These are phyloP conservation scores for Mortierella sp. DNA, from an alignment of 371 early-diverging fungal species.

Conservation along the genomic window DNA sequence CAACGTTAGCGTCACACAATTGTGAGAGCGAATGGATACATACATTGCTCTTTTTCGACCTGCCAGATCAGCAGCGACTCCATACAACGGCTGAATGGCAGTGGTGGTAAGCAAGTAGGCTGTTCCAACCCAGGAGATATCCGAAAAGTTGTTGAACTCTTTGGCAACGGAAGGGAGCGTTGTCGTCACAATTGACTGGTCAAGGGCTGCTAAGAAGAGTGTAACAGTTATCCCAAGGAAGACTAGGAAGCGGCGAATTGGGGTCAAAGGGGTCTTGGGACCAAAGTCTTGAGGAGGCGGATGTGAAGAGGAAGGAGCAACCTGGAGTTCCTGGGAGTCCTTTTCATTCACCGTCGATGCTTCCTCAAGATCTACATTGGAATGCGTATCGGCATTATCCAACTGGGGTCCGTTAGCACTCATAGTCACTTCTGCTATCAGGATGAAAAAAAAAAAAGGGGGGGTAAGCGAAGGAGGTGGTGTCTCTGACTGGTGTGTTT, in stretches of 20 bases:
- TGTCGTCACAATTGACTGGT: conserved; percentile 80
- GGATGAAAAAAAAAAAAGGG: too few species aligned
- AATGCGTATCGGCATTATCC: too few species aligned
- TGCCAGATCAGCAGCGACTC: conserved; percentile 69
- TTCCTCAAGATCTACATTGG: too few species aligned
- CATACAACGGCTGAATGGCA: conserved; percentile 56
- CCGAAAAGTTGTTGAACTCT: conserved; percentile 70
- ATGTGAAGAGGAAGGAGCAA: too few species aligned
- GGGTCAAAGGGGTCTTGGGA: conserved; percentile 25
- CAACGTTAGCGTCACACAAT: too few species aligned
- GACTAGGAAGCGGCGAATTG: conserved; percentile 30
- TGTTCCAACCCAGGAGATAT: conserved; percentile 68
- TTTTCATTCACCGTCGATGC: too few species aligned
- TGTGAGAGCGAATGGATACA: too few species aligned
- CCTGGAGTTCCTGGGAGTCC: too few species aligned
- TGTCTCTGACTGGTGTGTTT: too few species aligned
- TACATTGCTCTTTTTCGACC: conserved; percentile 70
- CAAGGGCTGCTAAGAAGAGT: conserved; percentile 71
- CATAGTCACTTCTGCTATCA: too few species aligned
- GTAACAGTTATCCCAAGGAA: conserved; percentile 57
- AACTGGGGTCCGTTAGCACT: too few species aligned
- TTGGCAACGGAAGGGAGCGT: conserved; percentile 77
- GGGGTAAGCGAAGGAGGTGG: too few species aligned
- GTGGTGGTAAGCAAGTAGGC: conserved; percentile 63
- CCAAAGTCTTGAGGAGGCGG: conserved; percentile 38